phyloP scores from a whole-genome alignment of 2,329 filamentous ascomycete genomes.

The Dactylellina sp. region DNA sequence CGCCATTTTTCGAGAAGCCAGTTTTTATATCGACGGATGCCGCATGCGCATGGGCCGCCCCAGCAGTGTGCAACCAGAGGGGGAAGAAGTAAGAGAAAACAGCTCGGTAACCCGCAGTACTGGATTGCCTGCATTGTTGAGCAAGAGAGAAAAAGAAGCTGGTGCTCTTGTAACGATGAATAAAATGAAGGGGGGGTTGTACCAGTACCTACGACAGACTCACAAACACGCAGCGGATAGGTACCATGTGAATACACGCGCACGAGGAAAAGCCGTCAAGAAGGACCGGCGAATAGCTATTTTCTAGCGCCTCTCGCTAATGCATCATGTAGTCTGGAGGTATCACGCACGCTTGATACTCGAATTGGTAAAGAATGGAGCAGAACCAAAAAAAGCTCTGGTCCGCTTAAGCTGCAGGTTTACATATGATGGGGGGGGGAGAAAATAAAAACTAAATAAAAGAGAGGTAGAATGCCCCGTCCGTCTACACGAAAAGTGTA shows the following conservation, averaged over 20 bases:
- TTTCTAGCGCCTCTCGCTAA: conserved; percentile 50
- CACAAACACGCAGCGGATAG: too few relatives aligned
- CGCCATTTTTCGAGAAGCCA: conserved; percentile 1
- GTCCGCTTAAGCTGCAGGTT: conserved; percentile 48
- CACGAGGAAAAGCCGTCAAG: too few relatives aligned
- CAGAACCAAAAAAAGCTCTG: conserved; percentile 25
- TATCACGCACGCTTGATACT: conserved; percentile 57
- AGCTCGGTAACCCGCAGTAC: conserved; percentile 42
- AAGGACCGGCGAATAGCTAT: background rate
- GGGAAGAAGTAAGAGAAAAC: background rate
- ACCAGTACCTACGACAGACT: background rate
- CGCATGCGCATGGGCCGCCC: conserved; percentile 7
- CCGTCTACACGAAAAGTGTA: background rate
- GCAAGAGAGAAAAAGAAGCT: background rate
- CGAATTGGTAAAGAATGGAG: conserved; percentile 55
- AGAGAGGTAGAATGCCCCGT: too few relatives aligned
- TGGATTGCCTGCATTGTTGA: conserved; percentile 27
- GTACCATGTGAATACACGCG: too few relatives aligned
- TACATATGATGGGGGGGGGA: conserved; percentile 17
- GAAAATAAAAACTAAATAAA: background rate
- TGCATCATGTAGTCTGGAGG: conserved; percentile 43
- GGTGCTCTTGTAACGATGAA: too few relatives aligned
- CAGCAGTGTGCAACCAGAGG: conserved; percentile 10
- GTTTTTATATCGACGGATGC: background rate
- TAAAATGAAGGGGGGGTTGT: background rate